Percentiles rank a stretch among this genome's conserved stretches.
phyloP scores from a whole-genome alignment of 495 filamentous ascomycete species.

The Tirmania nivea region DNA sequence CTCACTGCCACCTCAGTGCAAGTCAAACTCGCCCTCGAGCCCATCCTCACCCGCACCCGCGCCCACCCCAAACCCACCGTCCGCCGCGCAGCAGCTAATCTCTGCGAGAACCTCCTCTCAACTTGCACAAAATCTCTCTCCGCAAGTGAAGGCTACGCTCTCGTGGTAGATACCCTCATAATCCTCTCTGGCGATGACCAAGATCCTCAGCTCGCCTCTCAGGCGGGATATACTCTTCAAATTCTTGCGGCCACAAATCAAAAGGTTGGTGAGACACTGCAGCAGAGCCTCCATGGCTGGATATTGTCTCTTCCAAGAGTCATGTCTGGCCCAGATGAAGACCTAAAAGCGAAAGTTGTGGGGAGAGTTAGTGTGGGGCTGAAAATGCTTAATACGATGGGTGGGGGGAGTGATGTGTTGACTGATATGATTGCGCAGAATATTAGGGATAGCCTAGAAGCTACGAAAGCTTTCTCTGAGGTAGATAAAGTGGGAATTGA shows the following conservation, averaged over 20 bases:
- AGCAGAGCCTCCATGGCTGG: slow-evolving; percentile 58
- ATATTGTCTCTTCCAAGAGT: slow-evolving; percentile 53
- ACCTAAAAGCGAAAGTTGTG: slow-evolving; percentile 45
- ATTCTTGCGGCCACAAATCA: slow-evolving; percentile 42
- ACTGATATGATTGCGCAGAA: slow-evolving; percentile 42
- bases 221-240: slow-evolving; percentile 27
- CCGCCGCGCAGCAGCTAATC: slow-evolving; percentile 36
- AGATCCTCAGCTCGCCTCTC: slow-evolving; percentile 20
- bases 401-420: slow-evolving; percentile 47
- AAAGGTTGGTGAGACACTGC: slow-evolving; percentile 42
- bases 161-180: slow-evolving; percentile 65
- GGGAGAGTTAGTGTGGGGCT: slow-evolving; percentile 51
- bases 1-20: slow-evolving; percentile 59
- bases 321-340: slow-evolving; percentile 72
- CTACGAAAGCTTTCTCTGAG: not conserved
- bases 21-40: slow-evolving; percentile 65
- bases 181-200: slow-evolving; percentile 38
- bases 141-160: slow-evolving; percentile 32
- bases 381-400: slow-evolving; percentile 40
- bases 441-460: slow-evolving; percentile 35
- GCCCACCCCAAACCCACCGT: slow-evolving; percentile 52
- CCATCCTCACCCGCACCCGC: slow-evolving; percentile 47
- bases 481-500: not conserved
- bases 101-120: slow-evolving; percentile 49
- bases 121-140: not conserved